A percentile compares a stretch with the other conserved stretches of the same genome.
These are phyloP conservation scores for Apiospora arundinis DNA, from an alignment of 2,329 filamentous ascomycete genomes.

Conservation along the genomic window DNA sequence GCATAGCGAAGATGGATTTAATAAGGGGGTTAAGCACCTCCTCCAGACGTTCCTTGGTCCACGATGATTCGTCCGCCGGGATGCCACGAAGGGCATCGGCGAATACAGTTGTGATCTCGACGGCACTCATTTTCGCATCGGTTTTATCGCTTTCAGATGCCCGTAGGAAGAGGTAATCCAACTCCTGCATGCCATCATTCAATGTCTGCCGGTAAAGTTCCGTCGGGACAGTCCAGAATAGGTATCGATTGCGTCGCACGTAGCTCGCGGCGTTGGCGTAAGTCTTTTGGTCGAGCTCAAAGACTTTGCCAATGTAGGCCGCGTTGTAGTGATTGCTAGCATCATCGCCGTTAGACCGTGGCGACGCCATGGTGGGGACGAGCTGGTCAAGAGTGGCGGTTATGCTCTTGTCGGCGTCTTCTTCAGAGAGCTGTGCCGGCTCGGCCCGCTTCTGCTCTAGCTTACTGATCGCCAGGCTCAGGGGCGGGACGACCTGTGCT, in stretches of 20 bases:
- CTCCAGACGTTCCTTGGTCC: slow-evolving; percentile 29
- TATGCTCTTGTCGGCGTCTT: background rate
- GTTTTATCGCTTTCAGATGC: background rate
- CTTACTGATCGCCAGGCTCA: slow-evolving; percentile 20
- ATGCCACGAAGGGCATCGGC: slow-evolving; percentile 28
- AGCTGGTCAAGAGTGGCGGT: background rate
- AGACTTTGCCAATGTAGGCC: slow-evolving; percentile 31
- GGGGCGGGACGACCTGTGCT: slow-evolving; percentile 19
- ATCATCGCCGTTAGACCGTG: no score
- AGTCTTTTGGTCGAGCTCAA: slow-evolving; percentile 30
- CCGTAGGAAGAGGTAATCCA: background rate
- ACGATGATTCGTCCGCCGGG: slow-evolving; percentile 24
- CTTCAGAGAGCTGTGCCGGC: background rate
- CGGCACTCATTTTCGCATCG: slow-evolving; percentile 6
- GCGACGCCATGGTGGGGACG: background rate
- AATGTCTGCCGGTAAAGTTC: slow-evolving; percentile 24
- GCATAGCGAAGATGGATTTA: slow-evolving; percentile 28
- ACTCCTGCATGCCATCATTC: background rate
- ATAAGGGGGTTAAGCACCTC: slow-evolving; percentile 28
- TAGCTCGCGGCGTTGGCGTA: slow-evolving; percentile 28
- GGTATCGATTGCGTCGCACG: slow-evolving; percentile 32
- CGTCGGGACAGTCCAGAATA: slow-evolving; percentile 36
- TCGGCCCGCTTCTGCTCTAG: slow-evolving; percentile 10
- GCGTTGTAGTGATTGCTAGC: background rate
- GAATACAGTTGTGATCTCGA: slow-evolving; percentile 29